Conservation (phyloP, 2,329 filamentous ascomycete species). For the Microcyclosporella mali region DNA sequence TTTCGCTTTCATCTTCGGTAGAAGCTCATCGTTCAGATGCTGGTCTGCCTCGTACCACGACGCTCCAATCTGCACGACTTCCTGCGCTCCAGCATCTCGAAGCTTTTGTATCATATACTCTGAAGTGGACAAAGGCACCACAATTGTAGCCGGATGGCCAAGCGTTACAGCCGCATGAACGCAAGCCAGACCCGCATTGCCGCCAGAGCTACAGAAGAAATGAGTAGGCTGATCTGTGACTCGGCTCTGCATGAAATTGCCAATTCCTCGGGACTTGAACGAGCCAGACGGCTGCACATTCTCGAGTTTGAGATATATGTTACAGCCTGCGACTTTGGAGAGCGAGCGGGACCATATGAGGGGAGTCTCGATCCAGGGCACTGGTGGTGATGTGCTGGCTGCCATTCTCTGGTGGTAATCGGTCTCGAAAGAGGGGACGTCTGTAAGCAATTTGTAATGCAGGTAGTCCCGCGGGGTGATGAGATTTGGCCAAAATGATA, state of each 20-base stretch:
- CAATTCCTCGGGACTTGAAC: constrained; percentile 74
- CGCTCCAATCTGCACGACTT: constrained; percentile 62
- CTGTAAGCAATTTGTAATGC: no score
- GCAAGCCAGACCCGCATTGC: constrained; percentile 79
- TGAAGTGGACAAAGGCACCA: constrained; percentile 62
- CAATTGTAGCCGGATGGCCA: constrained; percentile 63
- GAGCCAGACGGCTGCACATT: constrained; percentile 80
- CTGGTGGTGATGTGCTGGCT: no score
- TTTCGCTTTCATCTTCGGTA: constrained; percentile 35
- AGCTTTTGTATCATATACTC: constrained; percentile 67
- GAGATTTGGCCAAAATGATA: no score
- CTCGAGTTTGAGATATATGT: constrained; percentile 79
- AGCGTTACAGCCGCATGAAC: constrained; percentile 65
- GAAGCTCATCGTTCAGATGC: constrained; percentile 55
- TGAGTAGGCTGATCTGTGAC: constrained; percentile 38
- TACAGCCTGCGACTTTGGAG: constrained; percentile 66
- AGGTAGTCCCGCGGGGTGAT: no score
- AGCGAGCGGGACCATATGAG: constrained; percentile 60
- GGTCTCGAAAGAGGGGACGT: no score
- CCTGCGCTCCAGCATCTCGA: constrained; percentile 56
- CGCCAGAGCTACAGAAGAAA: constrained; percentile 76
- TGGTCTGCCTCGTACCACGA: constrained; percentile 65
- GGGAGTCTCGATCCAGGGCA: constrained; percentile 66
- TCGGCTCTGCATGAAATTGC: constrained; percentile 57
- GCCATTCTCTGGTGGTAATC: no score